These are phyloP conservation scores for Cytospora leucostoma DNA, from an alignment of 2,329 filamentous ascomycete species.

Conservation along the genomic window DNA sequence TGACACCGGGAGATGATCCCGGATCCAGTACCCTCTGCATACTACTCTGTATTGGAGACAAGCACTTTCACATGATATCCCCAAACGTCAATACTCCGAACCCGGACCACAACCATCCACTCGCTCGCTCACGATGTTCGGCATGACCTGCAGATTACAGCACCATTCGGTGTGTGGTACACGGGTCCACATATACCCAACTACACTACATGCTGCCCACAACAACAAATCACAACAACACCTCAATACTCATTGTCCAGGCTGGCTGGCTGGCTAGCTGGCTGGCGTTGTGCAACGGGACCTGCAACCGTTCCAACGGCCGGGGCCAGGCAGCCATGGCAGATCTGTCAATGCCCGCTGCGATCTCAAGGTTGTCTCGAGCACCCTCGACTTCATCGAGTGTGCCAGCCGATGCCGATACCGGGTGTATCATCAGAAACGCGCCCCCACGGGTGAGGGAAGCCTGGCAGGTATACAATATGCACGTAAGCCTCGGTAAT, in stretches of 20 bases:
- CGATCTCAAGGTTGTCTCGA: neutral
- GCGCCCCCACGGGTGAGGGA: neutral
- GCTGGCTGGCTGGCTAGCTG: neutral
- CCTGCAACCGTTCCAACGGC: neutral
- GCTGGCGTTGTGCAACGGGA: neutral
- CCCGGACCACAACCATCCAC: neutral
- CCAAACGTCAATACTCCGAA: neutral
- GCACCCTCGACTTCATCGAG: neutral
- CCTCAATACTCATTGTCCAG: neutral
- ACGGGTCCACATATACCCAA: too few species aligned
- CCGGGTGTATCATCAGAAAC: neutral
- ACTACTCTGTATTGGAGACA: neutral
- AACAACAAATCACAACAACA: neutral
- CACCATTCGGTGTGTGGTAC: too few species aligned
- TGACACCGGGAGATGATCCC: too few species aligned
- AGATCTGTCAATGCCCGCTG: neutral
- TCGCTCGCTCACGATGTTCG: neutral
- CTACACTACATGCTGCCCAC: too few species aligned
- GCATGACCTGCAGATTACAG: neutral
- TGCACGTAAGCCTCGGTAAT: conserved; percentile 10
- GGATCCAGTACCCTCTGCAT: too few species aligned
- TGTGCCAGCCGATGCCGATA: neutral
- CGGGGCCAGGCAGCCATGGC: neutral
- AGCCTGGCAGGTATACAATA: neutral
- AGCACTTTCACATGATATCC: neutral